phyloP scores from a whole-genome alignment of 2,329 filamentous ascomycete species.

The Penicillium sp. region DNA sequence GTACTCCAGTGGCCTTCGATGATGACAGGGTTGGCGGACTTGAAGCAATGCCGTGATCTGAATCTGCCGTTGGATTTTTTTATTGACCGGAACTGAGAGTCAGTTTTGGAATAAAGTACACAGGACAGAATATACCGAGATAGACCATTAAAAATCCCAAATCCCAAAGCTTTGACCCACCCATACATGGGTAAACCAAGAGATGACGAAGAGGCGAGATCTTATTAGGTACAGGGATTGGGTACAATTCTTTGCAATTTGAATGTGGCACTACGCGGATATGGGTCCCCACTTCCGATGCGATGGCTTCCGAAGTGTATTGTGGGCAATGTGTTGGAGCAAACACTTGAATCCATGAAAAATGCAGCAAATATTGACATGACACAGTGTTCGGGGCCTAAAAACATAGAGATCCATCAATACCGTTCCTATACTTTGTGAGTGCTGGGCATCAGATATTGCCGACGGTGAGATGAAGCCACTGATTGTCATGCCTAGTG shows the following conservation, averaged over 20 bases:
- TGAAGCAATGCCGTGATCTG: conserved; percentile 16
- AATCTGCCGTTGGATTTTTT: conserved; percentile 13
- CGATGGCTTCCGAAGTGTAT: background rate
- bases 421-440: too few species aligned
- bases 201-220: too few species aligned
- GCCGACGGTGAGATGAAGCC: background rate
- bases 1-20: conserved; percentile 20
- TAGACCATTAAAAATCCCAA: too few species aligned
- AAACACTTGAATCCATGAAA: too few species aligned
- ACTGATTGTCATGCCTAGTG: background rate
- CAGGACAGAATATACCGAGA: background rate
- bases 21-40: conserved; percentile 16
- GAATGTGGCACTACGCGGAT: background rate
- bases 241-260: background rate
- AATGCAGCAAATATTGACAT: too few species aligned
- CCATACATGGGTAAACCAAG: too few species aligned
- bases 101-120: background rate
- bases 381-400: too few species aligned
- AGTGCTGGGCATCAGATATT: background rate
- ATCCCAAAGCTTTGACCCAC: too few species aligned
- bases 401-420: too few species aligned
- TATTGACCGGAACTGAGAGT: background rate
- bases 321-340: background rate
- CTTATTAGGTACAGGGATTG: too few species aligned
- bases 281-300: background rate